A percentile compares a stretch with the other conserved stretches of the same genome.
phyloP scores from a whole-genome alignment of 2,329 filamentous ascomycete species.

The Myrmaecium sp. region DNA sequence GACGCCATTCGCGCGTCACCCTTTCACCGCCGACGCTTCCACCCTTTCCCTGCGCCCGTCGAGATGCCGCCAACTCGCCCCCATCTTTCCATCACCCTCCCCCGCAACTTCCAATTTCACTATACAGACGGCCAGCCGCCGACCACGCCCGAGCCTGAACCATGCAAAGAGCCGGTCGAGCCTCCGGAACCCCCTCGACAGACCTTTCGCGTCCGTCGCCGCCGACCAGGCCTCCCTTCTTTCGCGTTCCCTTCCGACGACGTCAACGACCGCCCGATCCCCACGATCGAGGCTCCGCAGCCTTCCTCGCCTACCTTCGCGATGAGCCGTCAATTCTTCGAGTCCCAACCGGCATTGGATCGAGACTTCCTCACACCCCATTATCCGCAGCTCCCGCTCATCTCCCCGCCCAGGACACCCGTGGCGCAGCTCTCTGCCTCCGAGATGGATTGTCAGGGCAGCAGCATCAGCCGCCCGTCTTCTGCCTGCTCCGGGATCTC shows the following conservation, averaged over 20 bases:
- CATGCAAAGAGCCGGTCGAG: slow-evolving; percentile 16
- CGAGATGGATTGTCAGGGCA: slow-evolving; percentile 19
- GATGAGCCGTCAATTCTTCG: too few relatives aligned
- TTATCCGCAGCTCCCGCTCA: slow-evolving; percentile 17
- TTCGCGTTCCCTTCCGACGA: slow-evolving; percentile 9
- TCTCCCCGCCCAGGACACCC: slow-evolving; percentile 33
- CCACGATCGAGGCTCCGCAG: slow-evolving; percentile 33
- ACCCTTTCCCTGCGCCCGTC: too few relatives aligned
- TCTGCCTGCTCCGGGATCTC: slow-evolving; percentile 43
- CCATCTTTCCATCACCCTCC: slow-evolving; percentile 32
- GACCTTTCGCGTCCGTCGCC: slow-evolving; percentile 30
- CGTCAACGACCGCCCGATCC: slow-evolving; percentile 20
- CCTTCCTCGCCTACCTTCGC: slow-evolving; percentile 5
- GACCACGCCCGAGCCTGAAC: slow-evolving; percentile 28
- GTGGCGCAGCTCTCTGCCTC: slow-evolving; percentile 22
- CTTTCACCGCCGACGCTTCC: too few relatives aligned
- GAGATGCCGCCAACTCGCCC: slow-evolving; percentile 26
- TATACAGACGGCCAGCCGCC: slow-evolving; percentile 28
- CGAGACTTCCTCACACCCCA: slow-evolving; percentile 26
- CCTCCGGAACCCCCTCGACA: slow-evolving; percentile 29
- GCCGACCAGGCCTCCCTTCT: slow-evolving; percentile 19
- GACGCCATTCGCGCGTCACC: too few relatives aligned
- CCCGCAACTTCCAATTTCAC: slow-evolving; percentile 32
- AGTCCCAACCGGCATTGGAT: slow-evolving; percentile 14
- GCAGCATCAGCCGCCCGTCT: slow-evolving; percentile 34